Percentiles rank a stretch among this genome's conserved stretches.
Evolutionary conservation across 192 early-diverging fungal species (phyloP).

Genomic region (Phycomyces blakesleeanus): DNA sequence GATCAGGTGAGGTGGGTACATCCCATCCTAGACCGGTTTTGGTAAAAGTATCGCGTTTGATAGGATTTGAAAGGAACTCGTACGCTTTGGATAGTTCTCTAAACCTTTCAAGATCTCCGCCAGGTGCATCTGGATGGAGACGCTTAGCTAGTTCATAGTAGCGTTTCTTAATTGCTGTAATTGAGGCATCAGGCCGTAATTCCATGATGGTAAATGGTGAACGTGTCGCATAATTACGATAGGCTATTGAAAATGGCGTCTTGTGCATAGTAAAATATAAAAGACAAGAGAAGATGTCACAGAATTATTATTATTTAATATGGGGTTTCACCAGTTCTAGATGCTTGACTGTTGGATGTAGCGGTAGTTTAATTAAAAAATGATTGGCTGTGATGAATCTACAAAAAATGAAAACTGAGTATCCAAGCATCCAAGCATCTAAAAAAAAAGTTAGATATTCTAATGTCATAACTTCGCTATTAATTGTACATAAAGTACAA

Average conservation of each 20-base stretch:
- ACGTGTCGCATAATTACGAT: constrained; percentile 9
- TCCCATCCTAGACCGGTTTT: constrained; percentile 31
- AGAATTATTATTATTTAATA: too few relatives aligned
- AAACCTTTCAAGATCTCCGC: constrained; percentile 23
- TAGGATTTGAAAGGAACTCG: constrained; percentile 25
- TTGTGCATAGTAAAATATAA: not conserved
- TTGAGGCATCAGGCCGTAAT: constrained; percentile 16
- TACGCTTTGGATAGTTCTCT: constrained; percentile 32
- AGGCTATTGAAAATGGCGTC: not conserved
- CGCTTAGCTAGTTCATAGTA: constrained; percentile 36
- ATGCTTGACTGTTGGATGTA: too few relatives aligned
- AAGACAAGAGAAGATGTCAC: not conserved
- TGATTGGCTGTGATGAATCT: too few relatives aligned
- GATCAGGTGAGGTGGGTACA: not conserved
- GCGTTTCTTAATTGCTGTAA: constrained; percentile 23
- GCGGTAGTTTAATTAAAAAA: too few relatives aligned
- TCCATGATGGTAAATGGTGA: constrained; percentile 30
- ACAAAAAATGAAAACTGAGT: too few relatives aligned
- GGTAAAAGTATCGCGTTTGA: constrained; percentile 9
- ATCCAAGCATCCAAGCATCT: too few relatives aligned
- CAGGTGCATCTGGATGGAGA: constrained; percentile 31
- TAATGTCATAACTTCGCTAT: too few relatives aligned
- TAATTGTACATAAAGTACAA: too few relatives aligned
- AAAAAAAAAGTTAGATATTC: too few relatives aligned
- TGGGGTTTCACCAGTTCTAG: too few relatives aligned